Percentiles rank a stretch among this genome's conserved stretches.
These are phyloP conservation scores for Tulasnella calospora DNA, from an alignment of 768 basidiomycete genomes.

Conservation along the genomic window DNA sequence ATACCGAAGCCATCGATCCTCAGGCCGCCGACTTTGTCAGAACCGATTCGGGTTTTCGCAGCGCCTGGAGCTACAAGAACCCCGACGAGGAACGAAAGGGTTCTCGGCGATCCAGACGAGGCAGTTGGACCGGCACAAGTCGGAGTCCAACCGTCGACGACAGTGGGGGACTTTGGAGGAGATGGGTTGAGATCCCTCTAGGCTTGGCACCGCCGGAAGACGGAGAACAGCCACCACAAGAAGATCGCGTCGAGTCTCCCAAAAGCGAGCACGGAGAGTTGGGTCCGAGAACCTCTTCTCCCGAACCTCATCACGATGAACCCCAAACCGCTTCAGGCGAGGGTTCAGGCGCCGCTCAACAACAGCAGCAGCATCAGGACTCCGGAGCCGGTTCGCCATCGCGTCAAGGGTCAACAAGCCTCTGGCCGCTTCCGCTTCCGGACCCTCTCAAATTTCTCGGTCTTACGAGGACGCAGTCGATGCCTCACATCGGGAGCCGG, in stretches of 20 bases:
- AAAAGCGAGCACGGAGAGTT: neutral
- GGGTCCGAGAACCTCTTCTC: conserved; percentile 6
- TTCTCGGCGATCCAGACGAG: neutral
- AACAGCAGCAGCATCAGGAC: neutral
- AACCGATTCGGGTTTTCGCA: conserved; percentile 9
- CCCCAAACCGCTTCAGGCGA: neutral
- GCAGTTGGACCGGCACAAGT: conserved; percentile 10
- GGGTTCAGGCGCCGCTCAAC: neutral
- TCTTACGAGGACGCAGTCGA: conserved; percentile 9
- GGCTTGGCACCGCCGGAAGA: neutral
- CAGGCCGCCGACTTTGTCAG: neutral
- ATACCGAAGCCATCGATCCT: conserved; percentile 12
- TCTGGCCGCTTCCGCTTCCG: conserved; percentile 20
- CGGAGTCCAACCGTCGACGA: neutral
- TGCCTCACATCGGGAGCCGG: conserved; percentile 18
- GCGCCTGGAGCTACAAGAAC: conserved; percentile 19
- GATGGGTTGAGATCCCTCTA: conserved; percentile 22
- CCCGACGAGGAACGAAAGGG: neutral
- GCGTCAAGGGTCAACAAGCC: conserved; percentile 14
- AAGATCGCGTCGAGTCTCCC: neutral
- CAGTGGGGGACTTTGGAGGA: conserved; percentile 14
- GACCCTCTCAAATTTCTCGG: conserved; percentile 24
- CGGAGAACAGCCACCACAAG: neutral
- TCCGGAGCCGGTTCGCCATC: conserved; percentile 3
- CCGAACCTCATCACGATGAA: conserved; percentile 13